Evolutionary conservation across 768 basidiomycete species (phyloP).

Genomic region (Suillus lakei): DNA sequence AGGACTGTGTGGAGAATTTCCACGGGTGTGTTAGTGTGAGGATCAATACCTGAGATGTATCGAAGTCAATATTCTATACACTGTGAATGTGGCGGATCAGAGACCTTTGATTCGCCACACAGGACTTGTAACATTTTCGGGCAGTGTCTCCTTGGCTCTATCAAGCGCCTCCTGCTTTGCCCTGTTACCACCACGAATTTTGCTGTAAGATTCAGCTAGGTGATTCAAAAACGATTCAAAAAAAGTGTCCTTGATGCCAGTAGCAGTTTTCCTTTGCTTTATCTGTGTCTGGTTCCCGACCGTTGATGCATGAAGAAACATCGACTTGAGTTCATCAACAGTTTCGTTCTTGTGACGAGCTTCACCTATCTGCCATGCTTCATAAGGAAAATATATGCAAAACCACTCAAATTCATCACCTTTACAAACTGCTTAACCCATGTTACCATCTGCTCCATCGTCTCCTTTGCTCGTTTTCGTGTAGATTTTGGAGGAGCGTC

Average conservation of each 20-base stretch:
- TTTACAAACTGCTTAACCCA: neutral
- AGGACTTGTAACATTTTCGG: conserved; percentile 14
- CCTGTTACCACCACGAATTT: conserved; percentile 9
- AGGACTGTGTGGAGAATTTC: conserved; percentile 29
- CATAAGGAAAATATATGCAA: neutral
- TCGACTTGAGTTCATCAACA: neutral
- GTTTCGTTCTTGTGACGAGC: neutral
- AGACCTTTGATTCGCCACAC: conserved; percentile 16
- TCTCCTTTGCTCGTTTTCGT: conserved; percentile 15
- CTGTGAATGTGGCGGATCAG: neutral
- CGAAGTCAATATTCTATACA: neutral
- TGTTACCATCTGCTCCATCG: conserved; percentile 11
- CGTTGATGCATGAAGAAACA: conserved; percentile 1
- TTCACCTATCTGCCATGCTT: neutral
- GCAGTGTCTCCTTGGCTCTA: neutral
- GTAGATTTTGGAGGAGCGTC: neutral
- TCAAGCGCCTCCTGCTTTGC: conserved; percentile 5
- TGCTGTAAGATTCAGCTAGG: neutral
- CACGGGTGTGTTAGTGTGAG: conserved; percentile 24
- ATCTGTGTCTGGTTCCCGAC: neutral
- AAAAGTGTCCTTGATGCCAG: conserved; percentile 17
- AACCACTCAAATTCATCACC: neutral
- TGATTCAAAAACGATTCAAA: conserved; percentile 13
- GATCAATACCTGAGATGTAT: conserved; percentile 20
- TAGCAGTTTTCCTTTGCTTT: conserved; percentile 8